Base-by-base conservation (phyloP, 2,329 filamentous ascomycete genomes). In the Neocucurbitaria cava region DNA sequence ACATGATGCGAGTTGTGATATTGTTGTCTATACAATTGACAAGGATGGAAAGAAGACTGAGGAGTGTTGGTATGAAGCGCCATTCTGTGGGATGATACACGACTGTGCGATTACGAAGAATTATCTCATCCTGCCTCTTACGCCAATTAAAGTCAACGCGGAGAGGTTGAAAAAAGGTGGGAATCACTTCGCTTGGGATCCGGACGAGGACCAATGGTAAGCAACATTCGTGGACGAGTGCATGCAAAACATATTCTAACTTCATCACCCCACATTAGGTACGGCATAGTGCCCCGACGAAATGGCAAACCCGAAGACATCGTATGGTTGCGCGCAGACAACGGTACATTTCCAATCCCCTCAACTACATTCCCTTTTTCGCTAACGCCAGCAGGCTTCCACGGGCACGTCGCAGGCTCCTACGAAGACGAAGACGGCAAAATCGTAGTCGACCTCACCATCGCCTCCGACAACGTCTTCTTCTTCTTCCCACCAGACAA, bases 241-340 rank as follows among this genome's bases (percentile, higher is more conserved):
- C 10, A 11, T 31, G 30, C 13, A 15, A 31, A 11, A 31, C 8
- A 31, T 31, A 31, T 11, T 11, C 30, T 31, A 11, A 31, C 30
- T 31, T 11, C 13, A 31, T 11, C 30, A 11, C 30, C 8, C 9
- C 30, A n/a, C 9, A 11, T 31, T 31, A 31, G 30, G 30, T 85
- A 85, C 57, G 83, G 81, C 0, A 73, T 85, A 13, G 81, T 85
- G 2, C 82, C 82, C 3, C 74, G 83, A 7, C 68, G 79, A 3
- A 78, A 79, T 3, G 82, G 77, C 0, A 83, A 81, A 58, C 75
- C 78, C 0, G 81, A 82, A 55, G 83, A 85, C 65, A 81, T 84
- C 38, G 69, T 79, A 1, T 84, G 82, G 82, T 76, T 83, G 46
- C 66, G 80, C 23, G 79, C 79, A 8, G 78, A 81, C 44, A 84